Percentiles rank a stretch among this genome's conserved stretches.
phyloP scores from a whole-genome alignment of 495 filamentous ascomycete species.

The Paragyromitra xinjiangensis region DNA sequence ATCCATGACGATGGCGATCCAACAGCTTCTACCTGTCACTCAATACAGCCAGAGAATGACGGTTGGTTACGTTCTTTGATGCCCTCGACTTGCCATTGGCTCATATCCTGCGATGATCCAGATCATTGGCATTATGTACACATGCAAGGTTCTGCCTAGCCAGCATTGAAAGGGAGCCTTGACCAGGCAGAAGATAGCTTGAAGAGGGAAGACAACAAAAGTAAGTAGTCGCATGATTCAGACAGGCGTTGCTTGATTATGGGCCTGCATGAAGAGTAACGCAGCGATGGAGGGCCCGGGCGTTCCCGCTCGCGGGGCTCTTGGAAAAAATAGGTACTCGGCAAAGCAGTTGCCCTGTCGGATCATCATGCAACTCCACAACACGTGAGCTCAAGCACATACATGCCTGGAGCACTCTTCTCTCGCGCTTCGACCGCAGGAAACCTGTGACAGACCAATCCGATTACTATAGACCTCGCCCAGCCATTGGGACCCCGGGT shows the following conservation, averaged over 20 bases:
- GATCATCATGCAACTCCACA: conserved; percentile 10
- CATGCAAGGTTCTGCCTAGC: neutral
- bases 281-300: conserved; percentile 15
- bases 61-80: neutral
- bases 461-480: conserved; percentile 14
- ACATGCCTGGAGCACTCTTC: neutral
- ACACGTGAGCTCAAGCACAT: conserved; percentile 32
- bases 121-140: conserved; percentile 22
- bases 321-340: conserved; percentile 26
- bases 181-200: neutral
- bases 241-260: conserved; percentile 17
- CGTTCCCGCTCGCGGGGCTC: conserved; percentile 15
- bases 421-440: conserved; percentile 19
- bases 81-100: neutral
- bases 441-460: conserved; percentile 18
- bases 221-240: conserved; percentile 10
- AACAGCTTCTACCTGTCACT: neutral
- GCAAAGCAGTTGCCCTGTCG: conserved; percentile 28
- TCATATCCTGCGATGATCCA: neutral
- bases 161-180: neutral
- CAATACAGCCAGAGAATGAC: neutral
- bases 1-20: conserved; percentile 1
- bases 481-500: conserved; percentile 14
- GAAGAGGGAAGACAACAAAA: conserved; percentile 8
- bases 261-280: conserved; percentile 10